Evolutionary conservation across 73 alveolate genomes (phyloP), one percentile per base, ranked within the genome.

Genomic region (Paramecium biaurelia): DNA sequence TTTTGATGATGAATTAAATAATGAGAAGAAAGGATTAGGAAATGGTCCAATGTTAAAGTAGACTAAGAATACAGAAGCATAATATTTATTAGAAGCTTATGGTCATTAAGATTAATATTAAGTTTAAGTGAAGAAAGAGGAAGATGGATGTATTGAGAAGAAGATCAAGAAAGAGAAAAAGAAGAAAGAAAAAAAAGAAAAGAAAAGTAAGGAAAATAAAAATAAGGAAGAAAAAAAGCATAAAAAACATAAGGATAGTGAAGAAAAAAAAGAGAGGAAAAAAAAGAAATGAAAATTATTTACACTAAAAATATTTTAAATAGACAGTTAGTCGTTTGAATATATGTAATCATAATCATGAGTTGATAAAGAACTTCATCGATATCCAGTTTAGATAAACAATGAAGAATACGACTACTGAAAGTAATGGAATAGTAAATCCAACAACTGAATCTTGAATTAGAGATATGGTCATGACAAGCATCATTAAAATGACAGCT

Each of bases 321-420:
- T 53, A 53, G 68, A 53, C 68, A 53, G 68, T 53, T 53, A 53
- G 68, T n/a, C 23, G 34, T 53, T 18, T 53, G 30, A 53, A 67
- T 67, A 67, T 67, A 30, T 67, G 20, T 11, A 49, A 15, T 53
- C 34, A 53, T 4, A 53, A 53, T 79, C 90, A 79, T 38, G 90
- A 79, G 21, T 67, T 30, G 84, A 67, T 67, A 20, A 67, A 30
- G 26, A 26, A 30, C 76, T 79, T 79, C 90, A 79, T 79, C 15
- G 90, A 79, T 23, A 79, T 63, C 90, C 90, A 79, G 18, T 79
- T 79, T 10, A 79, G 90, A 63, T 79, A 79, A 18, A 79, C 90
- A 2, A 79, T 79, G 70, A 79, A 79, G 32, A 79, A 79, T 11
- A 34, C 56, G 14, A 79, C 90, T 24, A 79, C 90, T 47, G 90